A percentile compares a stretch with the other conserved stretches of the same genome.
These are phyloP conservation scores for Cladosporium sp. DNA, from an alignment of 2,329 filamentous ascomycete species.

Conservation along the genomic window DNA sequence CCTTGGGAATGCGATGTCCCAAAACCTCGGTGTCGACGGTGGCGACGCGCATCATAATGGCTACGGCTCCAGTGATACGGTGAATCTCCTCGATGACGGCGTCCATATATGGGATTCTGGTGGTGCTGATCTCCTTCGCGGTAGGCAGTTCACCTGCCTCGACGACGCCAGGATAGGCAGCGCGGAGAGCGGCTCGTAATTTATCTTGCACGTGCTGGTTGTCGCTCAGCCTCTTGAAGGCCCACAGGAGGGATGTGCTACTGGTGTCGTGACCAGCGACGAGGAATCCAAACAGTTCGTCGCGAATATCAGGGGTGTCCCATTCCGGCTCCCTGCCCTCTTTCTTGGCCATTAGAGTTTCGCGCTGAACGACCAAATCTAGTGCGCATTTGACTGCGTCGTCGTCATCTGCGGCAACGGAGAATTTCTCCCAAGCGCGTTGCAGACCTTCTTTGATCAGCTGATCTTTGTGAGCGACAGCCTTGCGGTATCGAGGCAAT, in stretches of 20 bases:
- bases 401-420: constrained; percentile 26
- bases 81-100: constrained; percentile 45
- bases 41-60: constrained; percentile 33
- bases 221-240: constrained; percentile 41
- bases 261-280: constrained; percentile 52
- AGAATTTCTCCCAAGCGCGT: constrained; percentile 30
- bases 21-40: constrained; percentile 43
- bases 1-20: constrained; percentile 43
- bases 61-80: constrained; percentile 35
- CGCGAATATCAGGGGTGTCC: constrained; percentile 27
- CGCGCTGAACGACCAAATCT: constrained; percentile 40
- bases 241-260: constrained; percentile 44
- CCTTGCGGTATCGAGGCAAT: constrained; percentile 17
- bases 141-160: constrained; percentile 4
- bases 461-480: constrained; percentile 29
- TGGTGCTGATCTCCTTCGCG: neutral
- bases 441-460: constrained; percentile 40
- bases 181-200: constrained; percentile 36
- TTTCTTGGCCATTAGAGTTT: constrained; percentile 38
- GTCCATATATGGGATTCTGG: constrained; percentile 42
- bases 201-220: constrained; percentile 39
- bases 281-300: constrained; percentile 38
- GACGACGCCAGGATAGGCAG: constrained; percentile 30
- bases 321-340: constrained; percentile 32
- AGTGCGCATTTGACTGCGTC: constrained; percentile 36